These are phyloP conservation scores for Kokia cookei DNA, from an alignment of 441 rosid species.

Conservation along the genomic window DNA sequence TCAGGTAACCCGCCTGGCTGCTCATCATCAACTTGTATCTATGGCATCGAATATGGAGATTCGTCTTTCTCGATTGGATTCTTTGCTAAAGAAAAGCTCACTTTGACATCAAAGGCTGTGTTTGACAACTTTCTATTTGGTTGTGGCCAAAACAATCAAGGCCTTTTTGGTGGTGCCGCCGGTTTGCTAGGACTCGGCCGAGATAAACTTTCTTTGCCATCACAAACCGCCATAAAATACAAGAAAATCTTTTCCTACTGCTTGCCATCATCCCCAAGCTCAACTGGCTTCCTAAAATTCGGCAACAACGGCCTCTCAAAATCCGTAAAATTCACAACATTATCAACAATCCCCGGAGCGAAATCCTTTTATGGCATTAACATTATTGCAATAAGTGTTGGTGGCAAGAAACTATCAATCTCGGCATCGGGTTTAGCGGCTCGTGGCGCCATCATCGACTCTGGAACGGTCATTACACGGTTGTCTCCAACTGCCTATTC, in stretches of 20 bases:
- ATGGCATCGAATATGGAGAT: slow-evolving; percentile 73
- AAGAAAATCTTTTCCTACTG: slow-evolving; percentile 75
- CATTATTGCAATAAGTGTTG: slow-evolving; percentile 41
- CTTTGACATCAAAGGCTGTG: slow-evolving; percentile 35
- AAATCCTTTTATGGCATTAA: slow-evolving; percentile 46
- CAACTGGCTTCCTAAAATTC: slow-evolving; percentile 68
- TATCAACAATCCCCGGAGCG: slow-evolving; percentile 29
- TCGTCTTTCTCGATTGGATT: slow-evolving; percentile 57
- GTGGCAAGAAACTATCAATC: slow-evolving; percentile 36
- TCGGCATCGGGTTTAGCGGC: slow-evolving; percentile 35
- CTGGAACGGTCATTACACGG: slow-evolving; percentile 62
- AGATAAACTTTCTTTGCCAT: slow-evolving; percentile 49
- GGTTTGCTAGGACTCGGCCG: slow-evolving; percentile 86
- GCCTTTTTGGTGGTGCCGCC: slow-evolving; percentile 57
- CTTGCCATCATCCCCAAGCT: slow-evolving; percentile 55
- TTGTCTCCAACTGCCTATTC: slow-evolving; percentile 47
- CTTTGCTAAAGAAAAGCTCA: slow-evolving; percentile 54
- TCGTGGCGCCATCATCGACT: slow-evolving; percentile 46
- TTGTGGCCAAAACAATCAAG: slow-evolving; percentile 66
- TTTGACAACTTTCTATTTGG: slow-evolving; percentile 55
- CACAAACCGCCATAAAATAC: slow-evolving; percentile 59
- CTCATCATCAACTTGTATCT: slow-evolving; percentile 47
- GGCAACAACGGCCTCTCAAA: slow-evolving; percentile 37
- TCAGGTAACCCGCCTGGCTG: slow-evolving; percentile 52
- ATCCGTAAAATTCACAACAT: slow-evolving; percentile 49